Evolutionary conservation across 495 filamentous ascomycete genomes (phyloP).

Genomic region (Sordaria brevicollis): DNA sequence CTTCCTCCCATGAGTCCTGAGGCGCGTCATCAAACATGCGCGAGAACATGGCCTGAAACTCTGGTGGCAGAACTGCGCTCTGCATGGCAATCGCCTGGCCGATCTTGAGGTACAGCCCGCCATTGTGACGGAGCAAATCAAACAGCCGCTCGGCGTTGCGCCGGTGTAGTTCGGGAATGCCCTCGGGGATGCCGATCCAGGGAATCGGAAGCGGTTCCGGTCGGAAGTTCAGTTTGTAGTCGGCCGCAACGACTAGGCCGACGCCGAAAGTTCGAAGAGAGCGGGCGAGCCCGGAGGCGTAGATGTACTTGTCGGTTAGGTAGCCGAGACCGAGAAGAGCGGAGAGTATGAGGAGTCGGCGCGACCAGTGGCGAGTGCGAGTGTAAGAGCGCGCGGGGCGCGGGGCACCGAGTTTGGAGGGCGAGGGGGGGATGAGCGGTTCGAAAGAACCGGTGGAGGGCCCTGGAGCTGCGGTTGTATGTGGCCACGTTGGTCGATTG

Average conservation of each 20-base stretch:
- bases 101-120: slow-evolving; percentile 93
- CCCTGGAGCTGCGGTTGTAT: background rate
- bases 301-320: slow-evolving; percentile 57
- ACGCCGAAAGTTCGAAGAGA: slow-evolving; percentile 71
- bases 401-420: slow-evolving; percentile 67
- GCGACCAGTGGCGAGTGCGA: slow-evolving; percentile 62
- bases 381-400: slow-evolving; percentile 53
- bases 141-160: slow-evolving; percentile 76
- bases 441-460: slow-evolving; percentile 36
- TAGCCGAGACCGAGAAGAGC: slow-evolving; percentile 49
- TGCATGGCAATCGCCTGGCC: slow-evolving; percentile 99
- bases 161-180: slow-evolving; percentile 62
- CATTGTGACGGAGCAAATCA: slow-evolving; percentile 70
- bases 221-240: slow-evolving; percentile 96
- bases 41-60: slow-evolving; percentile 91
- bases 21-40: slow-evolving; percentile 97
- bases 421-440: slow-evolving; percentile 71
- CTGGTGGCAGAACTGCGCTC: slow-evolving; percentile 79
- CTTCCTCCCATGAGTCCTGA: slow-evolving; percentile 84
- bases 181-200: slow-evolving; percentile 42
- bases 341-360: slow-evolving; percentile 57
- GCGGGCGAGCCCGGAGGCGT: slow-evolving; percentile 67
- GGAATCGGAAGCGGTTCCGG: slow-evolving; percentile 55
- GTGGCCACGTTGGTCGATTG: slow-evolving; percentile 3
- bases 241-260: slow-evolving; percentile 71